These are phyloP conservation scores for Pestalotiopsis sp. DNA, from an alignment of 2,329 filamentous ascomycete species.

Conservation along the genomic window DNA sequence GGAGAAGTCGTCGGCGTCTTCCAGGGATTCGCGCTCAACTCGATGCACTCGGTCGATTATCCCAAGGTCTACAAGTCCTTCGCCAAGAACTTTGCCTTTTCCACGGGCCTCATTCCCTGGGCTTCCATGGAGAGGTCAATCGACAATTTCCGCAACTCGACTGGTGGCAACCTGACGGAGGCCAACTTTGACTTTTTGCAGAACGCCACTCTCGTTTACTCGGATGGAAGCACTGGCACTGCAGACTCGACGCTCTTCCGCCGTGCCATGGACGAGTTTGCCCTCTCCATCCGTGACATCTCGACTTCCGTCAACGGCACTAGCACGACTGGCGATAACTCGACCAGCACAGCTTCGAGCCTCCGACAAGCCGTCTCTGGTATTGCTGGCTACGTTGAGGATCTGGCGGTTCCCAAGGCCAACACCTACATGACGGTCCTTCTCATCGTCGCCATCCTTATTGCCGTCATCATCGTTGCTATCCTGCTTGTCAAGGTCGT, in stretches of 20 bases:
- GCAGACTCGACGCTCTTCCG: conserved; percentile 47
- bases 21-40: conserved; percentile 91
- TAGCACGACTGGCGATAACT: conserved; percentile 26
- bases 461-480: conserved; percentile 80
- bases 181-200: conserved; percentile 75
- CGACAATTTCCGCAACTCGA: conserved; percentile 77
- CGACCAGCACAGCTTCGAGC: conserved; percentile 25
- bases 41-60: conserved; percentile 91
- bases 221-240: conserved; percentile 57
- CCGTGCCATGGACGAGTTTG: conserved; percentile 54
- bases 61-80: conserved; percentile 89
- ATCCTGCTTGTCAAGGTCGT: conserved; percentile 91
- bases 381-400: conserved; percentile 81
- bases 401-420: conserved; percentile 80
- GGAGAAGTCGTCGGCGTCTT: conserved; percentile 86
- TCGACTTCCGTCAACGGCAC: conserved; percentile 48
- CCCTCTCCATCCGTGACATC: conserved; percentile 56
- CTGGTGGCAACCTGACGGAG: conserved; percentile 85
- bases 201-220: conserved; percentile 76
- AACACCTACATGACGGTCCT: conserved; percentile 98
- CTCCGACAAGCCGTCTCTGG: conserved; percentile 65
- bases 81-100: conserved; percentile 91
- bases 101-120: conserved; percentile 83
- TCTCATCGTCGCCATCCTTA: conserved; percentile 82
- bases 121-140: conserved; percentile 78